phyloP scores from a whole-genome alignment of 768 basidiomycete genomes.

The Lactarius tabidus region DNA sequence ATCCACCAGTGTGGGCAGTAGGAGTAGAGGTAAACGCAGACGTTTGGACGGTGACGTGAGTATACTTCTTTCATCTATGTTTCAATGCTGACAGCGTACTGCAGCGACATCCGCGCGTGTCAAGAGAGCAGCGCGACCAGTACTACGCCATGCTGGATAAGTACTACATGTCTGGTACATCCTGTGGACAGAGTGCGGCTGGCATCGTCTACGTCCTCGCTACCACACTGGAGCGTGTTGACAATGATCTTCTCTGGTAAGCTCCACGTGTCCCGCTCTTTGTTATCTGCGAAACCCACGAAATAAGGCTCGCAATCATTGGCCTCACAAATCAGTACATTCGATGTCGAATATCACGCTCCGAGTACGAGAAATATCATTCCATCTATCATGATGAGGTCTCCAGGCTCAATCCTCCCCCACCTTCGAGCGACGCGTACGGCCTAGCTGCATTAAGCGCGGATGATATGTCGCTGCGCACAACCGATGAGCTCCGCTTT shows the following conservation, averaged over 20 bases:
- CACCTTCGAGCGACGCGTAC: conserved; percentile 40
- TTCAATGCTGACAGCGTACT: conserved; percentile 3
- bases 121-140: conserved; percentile 64
- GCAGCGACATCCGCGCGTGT: conserved; percentile 53
- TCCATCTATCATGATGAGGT: conserved; percentile 87
- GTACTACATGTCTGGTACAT: conserved; percentile 82
- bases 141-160: conserved; percentile 66
- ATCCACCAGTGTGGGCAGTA: conserved; percentile 20
- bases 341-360: conserved; percentile 81
- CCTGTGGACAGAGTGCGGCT: conserved; percentile 85
- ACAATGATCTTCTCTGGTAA: conserved; percentile 92
- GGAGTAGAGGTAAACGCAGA: conserved; percentile 32
- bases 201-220: conserved; percentile 88
- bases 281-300: not conserved
- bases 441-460: conserved; percentile 57
- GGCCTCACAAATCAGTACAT: conserved; percentile 92
- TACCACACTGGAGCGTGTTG: conserved; percentile 84
- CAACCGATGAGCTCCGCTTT: conserved; percentile 88
- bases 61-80: conserved; percentile 14
- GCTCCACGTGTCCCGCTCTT: conserved; percentile 21
- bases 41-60: conserved; percentile 43
- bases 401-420: conserved; percentile 75
- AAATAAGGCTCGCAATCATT: conserved; percentile 79
- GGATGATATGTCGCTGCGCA: conserved; percentile 79
- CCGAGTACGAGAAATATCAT: conserved; percentile 79